Evolutionary conservation across 2,329 filamentous ascomycete genomes (phyloP), one percentile per base, ranked within the genome.

Genomic region (Orbilia oligospora): DNA sequence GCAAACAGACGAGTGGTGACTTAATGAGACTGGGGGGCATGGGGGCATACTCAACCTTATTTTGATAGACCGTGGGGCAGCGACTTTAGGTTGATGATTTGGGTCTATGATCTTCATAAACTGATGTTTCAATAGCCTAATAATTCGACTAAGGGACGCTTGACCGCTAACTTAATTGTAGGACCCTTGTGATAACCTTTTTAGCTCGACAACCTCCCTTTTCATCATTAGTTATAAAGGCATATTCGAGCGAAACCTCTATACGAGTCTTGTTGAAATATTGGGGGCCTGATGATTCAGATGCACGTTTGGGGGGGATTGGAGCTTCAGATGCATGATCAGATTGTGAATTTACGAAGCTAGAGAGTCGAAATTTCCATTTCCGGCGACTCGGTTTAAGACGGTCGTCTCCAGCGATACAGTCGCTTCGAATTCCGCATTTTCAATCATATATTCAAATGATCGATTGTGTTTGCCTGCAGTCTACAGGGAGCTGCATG

Each of bases 71-170:
- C 71, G 64, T 75, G 71, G 71, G 64, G 51, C 53, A 33, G 5
- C 3, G 41, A 16, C 18, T 75, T 67, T 38, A 38, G 48, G 58
- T 71, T 51, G 67, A 71, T 36, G 51, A n/a, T 72, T 78, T 78
- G 8, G 68, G 61, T 5, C 18, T 22, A n/a, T 46, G 68, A 72
- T 78, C 73, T 77, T 77, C 73, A 76, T 66, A 22, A 38, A 44
- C 36, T 63, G 22, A 16, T 67, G 68, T 78, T 68, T 72, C 67
- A 67, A 68, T 68, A 68, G 44, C 55, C 71, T 75, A 48, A 48
- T 69, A 20, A 75, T 75, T 51, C 16, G 38, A 64, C 56, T 49
- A 65, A 72, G 58, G 69, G 30, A 55, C 22, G 4, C 44, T 24
- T 56, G 53, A 65, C 1, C 14, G 38, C 5, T 48, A 38, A 36